Evolutionary conservation across 2,329 filamentous ascomycete genomes (phyloP).

Genomic region (Neurospora sp.): DNA sequence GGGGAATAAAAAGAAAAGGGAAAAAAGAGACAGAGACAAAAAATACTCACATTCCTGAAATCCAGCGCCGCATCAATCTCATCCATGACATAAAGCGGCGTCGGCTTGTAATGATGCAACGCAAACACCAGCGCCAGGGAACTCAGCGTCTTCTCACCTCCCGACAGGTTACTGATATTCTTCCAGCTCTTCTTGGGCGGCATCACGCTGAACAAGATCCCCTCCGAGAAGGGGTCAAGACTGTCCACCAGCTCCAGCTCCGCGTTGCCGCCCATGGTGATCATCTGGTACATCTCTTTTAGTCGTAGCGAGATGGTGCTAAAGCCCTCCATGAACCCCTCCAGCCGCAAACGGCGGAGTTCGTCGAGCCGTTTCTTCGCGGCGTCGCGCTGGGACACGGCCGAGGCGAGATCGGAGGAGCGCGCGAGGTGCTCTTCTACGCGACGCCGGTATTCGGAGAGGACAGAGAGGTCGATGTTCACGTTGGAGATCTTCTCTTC

Average conservation of each 20-base stretch:
- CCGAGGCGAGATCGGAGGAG: constrained; percentile 72
- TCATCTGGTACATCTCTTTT: constrained; percentile 99
- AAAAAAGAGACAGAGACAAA: not conserved
- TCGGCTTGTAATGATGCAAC: constrained; percentile 94
- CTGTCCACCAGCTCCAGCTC: constrained; percentile 95
- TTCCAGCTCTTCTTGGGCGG: constrained; percentile 99
- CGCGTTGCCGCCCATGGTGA: constrained; percentile 98
- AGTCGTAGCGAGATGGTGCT: constrained; percentile 84
- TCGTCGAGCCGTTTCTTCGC: constrained; percentile 92
- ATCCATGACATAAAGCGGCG: constrained; percentile 97
- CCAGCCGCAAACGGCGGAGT: constrained; percentile 76
- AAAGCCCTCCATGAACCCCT: constrained; percentile 98
- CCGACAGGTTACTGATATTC: constrained; percentile 38
- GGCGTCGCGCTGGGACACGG: constrained; percentile 67
- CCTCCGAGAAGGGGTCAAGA: constrained; percentile 91
- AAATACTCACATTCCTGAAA: constrained; percentile 82
- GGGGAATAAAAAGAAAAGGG: not conserved
- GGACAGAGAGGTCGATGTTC: constrained; percentile 76
- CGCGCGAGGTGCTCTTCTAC: constrained; percentile 30
- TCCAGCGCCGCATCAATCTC: constrained; percentile 97
- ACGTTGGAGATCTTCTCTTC: constrained; percentile 71
- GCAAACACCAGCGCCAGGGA: constrained; percentile 95
- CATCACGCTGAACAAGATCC: constrained; percentile 97
- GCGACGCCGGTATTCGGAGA: constrained; percentile 30
- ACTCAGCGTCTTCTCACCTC: constrained; percentile 78